A percentile compares a stretch with the other conserved stretches of the same genome.
Evolutionary conservation across 2,329 filamentous ascomycete genomes (phyloP).

Genomic region (Diaporthe ilicicola): DNA sequence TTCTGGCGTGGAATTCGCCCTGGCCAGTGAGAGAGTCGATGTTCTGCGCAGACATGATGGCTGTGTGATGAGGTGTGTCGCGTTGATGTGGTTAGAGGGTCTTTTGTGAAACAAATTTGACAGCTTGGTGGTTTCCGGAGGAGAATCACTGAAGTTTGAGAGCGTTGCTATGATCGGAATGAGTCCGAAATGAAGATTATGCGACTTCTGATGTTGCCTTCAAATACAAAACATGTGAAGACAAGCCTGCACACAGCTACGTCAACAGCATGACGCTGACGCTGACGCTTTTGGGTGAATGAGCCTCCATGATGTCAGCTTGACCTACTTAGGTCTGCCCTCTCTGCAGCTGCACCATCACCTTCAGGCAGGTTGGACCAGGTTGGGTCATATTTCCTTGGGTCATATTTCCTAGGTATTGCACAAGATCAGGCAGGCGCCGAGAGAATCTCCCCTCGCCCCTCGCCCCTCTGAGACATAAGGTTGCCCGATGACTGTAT

Average conservation of each 20-base stretch:
- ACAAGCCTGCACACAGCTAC: background rate
- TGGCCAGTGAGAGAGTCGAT: conserved; percentile 61
- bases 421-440: background rate
- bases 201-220: background rate
- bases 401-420: background rate
- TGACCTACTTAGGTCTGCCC: background rate
- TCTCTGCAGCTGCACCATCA: background rate
- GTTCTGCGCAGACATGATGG: conserved; percentile 55
- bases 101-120: background rate
- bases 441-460: background rate
- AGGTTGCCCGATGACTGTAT: background rate
- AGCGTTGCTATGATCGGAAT: background rate
- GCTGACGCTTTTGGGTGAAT: background rate
- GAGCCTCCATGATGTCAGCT: conserved; percentile 4
- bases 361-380: background rate
- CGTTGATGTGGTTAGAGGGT: background rate
- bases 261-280: conserved; percentile 4
- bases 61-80: background rate
- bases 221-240: background rate
- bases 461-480: background rate
- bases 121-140: too few relatives aligned
- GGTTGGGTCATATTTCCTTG: background rate
- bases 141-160: background rate
- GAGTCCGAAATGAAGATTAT: background rate
- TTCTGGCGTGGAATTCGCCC: conserved; percentile 63